Evolutionary conservation across 2,329 filamentous ascomycete species (phyloP), one percentile per base, ranked within the genome.

Genomic region (Colletotrichum acutatum): DNA sequence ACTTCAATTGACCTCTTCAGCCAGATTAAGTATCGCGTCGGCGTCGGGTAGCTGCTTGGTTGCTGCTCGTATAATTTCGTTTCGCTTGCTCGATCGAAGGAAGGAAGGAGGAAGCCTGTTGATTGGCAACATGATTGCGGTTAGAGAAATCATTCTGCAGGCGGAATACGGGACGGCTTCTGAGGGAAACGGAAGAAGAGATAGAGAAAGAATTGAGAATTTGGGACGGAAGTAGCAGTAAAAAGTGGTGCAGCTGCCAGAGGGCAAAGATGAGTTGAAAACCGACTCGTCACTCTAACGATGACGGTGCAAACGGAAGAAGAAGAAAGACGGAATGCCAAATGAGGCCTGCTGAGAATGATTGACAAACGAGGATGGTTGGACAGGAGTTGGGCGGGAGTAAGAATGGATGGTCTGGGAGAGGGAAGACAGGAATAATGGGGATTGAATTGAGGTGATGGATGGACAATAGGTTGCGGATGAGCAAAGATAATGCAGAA

Each of bases 111-210:
- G 30, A 42, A 75, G 85, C 83, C 86, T 87, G 84, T 82, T 85
- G 81, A 83, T 86, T 86, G 84, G 83, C 84, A 82, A 84, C 80
- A 85, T 83, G 84, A 84, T 85, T 85, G 85, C 83, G 78, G 88
- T 90, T 89, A 90, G 88, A 90, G 82, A 84, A 82, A 81, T 81
- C 81, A 86, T 85, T 82, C 83, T 85, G 80, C 67, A 34, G 60
- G 61, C 34, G 28, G 49, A 19, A 37, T 54, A 54, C 61, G 32
- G 46, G 34, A 37, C 56, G 56, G 32, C 68, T 71, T 73, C 71
- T 57, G 56, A 54, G 54, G 28, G 42, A 82, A 78, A 66, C 9
- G 59, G 32, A 69, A 64, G 61, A 74, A 62, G 46, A 67, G 37
- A 42, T 16, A 42, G 64, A 61, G 49, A 72, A 65, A 74, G 66